Base-by-base conservation (phyloP, 192 early-diverging fungal genomes). In the Polychytrium aggregatum region DNA sequence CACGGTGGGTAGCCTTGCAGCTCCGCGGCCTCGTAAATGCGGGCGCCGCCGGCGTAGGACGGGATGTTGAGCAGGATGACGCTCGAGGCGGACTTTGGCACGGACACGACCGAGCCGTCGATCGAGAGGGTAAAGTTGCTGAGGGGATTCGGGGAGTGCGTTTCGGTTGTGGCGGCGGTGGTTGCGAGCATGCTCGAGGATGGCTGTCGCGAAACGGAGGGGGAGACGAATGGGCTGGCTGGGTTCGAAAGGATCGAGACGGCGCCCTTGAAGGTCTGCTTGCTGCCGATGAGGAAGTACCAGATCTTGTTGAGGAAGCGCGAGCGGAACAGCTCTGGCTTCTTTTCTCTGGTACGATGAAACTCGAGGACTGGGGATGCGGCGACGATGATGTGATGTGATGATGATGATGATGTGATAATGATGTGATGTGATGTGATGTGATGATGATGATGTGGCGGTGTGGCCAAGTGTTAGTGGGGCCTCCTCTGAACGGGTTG, bases 1-100 rank as follows among this genome's bases (percentile, higher is more conserved):
- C 41, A 60, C n/a, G 17, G 36, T 22, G 48, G 48, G n/a, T 53
- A 33, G 2, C 52, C 58, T 9, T 60, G 50, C n/a, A 45, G 41
- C 46, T 60, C 58, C 25, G 58, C 58, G 1, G 43, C 26, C n/a
- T 43, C 34, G 43, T 63, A 59, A 13, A 63, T 56, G 25, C 53
- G 54, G 18, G 50, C 45, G 17, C 61, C 61, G 24, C 61, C 61
- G 14, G 43, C 61, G 55, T 63, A 63, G n/a, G 55, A 58, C 1
- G 61, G 55, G 40, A 63, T 63, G 33, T 63, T 63, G 7, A 57
- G 46, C 16, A 60, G 39, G 2, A 63, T 52, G 1, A 63, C 42
- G n/a, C n/a, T n/a, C n/a, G n/a, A n/a, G n/a, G n/a, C n/a, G n/a
- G n/a, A n/a, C n/a, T n/a, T n/a, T n/a, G 4, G 50, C 61, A 18